These are phyloP conservation scores for Plasmodium cynomolgi DNA, from an alignment of 169 alveolate genomes.

Conservation along the genomic window DNA sequence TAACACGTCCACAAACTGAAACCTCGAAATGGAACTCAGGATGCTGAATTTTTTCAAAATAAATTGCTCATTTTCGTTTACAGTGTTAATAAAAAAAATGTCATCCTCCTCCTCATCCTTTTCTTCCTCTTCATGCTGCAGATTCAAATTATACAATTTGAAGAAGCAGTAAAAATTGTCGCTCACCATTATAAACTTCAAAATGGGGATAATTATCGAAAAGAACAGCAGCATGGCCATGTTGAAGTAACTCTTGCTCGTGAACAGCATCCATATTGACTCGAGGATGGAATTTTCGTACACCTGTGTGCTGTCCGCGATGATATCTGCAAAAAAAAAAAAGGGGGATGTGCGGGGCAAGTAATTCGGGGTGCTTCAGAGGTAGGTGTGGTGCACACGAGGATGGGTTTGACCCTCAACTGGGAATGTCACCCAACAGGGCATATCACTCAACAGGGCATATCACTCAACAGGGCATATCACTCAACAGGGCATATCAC, in stretches of 20 bases:
- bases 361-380: background rate
- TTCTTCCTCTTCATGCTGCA: constrained; percentile 15
- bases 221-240: constrained; percentile 45
- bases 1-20: constrained; percentile 69
- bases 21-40: constrained; percentile 45
- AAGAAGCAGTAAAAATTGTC: constrained; percentile 61
- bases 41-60: constrained; percentile 41
- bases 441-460: background rate
- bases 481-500: background rate
- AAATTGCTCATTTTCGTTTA: constrained; percentile 40
- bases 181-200: constrained; percentile 55
- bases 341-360: background rate
- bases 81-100: constrained; percentile 24
- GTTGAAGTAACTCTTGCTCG: constrained; percentile 48
- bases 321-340: constrained; percentile 8
- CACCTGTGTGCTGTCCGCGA: constrained; percentile 10
- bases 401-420: background rate
- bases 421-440: background rate
- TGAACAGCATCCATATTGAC: constrained; percentile 50
- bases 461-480: background rate
- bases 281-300: constrained; percentile 60
- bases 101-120: constrained; percentile 21
- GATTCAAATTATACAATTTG: constrained; percentile 18
- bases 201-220: constrained; percentile 56
- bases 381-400: background rate